Percentiles rank a stretch among this genome's conserved stretches.
phyloP scores from a whole-genome alignment of 176 grass and related monocot genomes.

The Saccharum spontaneum region DNA sequence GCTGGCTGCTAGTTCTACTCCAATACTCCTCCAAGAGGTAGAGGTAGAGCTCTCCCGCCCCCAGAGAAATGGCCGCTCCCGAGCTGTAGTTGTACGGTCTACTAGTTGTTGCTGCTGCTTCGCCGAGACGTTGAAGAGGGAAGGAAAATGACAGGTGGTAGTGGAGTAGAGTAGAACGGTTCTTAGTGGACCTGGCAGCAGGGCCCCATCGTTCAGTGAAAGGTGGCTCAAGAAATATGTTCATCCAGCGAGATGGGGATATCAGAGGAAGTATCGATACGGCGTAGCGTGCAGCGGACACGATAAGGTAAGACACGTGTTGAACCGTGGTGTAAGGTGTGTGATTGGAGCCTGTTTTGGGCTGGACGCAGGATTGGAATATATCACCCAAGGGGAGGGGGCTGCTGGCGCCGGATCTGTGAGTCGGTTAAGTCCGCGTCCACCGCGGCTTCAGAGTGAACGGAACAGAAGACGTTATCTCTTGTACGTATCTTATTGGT shows the following conservation, averaged over 20 bases:
- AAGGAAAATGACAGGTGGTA: background rate
- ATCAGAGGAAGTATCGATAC: slow-evolving; percentile 15
- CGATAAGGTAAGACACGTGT: background rate
- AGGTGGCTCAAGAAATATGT: background rate
- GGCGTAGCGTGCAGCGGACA: background rate
- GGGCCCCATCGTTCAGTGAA: background rate
- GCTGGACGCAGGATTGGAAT: background rate
- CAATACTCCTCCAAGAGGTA: background rate
- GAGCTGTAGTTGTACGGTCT: background rate
- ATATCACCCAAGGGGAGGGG: background rate
- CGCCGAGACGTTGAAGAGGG: background rate
- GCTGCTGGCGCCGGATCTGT: slow-evolving; percentile 21
- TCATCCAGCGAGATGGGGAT: background rate
- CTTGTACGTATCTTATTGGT: background rate
- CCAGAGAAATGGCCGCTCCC: background rate
- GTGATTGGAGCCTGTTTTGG: too few species aligned
- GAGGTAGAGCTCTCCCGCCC: background rate
- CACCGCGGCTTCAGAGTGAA: too few species aligned
- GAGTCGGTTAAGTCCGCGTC: background rate
- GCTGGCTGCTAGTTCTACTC: background rate
- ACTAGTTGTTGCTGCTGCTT: background rate
- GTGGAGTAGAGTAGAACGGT: background rate
- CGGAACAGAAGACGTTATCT: too few species aligned
- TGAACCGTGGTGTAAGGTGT: fast-evolving
- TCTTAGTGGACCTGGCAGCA: background rate